Conservation (phyloP, 306 rosid genomes). For the Vicia faba region DNA sequence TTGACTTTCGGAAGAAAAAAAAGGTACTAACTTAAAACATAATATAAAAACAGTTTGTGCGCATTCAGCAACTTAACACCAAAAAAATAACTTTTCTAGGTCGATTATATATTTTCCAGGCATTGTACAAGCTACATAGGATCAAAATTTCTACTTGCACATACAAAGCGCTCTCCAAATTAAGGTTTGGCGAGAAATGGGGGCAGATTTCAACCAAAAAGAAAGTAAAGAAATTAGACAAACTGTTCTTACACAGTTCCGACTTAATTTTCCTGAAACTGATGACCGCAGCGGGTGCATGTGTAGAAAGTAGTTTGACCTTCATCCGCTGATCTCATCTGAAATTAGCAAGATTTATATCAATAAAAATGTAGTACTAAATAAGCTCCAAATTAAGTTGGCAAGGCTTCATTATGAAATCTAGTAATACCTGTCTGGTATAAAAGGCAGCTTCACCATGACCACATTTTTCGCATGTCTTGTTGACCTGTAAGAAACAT, state of each 20-base stretch:
- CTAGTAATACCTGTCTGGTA: conserved; percentile 48
- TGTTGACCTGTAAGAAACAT: conserved; percentile 52
- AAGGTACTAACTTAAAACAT: neutral
- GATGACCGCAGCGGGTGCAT: conserved; percentile 42
- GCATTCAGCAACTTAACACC: neutral
- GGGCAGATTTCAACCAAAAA: neutral
- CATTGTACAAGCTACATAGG: neutral
- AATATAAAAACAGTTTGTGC: neutral
- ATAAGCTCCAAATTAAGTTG: conserved; percentile 25
- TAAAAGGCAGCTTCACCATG: conserved; percentile 63
- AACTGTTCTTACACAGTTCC: neutral
- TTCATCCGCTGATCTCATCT: conserved; percentile 56
- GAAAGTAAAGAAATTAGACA: neutral
- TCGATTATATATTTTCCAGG: neutral
- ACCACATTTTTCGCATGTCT: conserved; percentile 80
- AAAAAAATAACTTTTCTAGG: neutral
- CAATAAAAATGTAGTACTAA: conserved; percentile 3
- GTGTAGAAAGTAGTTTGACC: conserved; percentile 55
- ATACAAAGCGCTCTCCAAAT: neutral
- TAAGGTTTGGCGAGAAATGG: neutral
- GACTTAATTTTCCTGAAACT: conserved; percentile 47
- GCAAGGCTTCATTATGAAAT: neutral
- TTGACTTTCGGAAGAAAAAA: too few species aligned
- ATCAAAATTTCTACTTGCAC: neutral
- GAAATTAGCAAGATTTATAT: conserved; percentile 24